phyloP scores from a whole-genome alignment of 2,329 filamentous ascomycete genomes.

The Cladosporium sp. region DNA sequence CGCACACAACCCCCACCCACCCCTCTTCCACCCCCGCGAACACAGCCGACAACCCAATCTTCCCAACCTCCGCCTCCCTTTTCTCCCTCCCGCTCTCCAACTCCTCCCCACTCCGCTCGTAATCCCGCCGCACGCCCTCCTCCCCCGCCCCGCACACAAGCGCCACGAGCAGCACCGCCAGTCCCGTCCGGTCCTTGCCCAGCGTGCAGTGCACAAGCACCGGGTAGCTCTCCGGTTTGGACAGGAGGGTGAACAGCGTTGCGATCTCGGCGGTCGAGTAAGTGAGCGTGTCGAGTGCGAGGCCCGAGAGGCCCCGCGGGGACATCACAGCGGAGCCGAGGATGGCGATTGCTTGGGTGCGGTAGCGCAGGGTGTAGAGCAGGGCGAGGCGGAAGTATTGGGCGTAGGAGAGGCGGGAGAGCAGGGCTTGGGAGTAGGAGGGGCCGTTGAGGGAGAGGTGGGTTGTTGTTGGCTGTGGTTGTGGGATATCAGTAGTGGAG shows the following conservation, averaged over 20 bases:
- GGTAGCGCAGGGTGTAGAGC: slow-evolving; percentile 66
- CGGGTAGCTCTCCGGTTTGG: slow-evolving; percentile 57
- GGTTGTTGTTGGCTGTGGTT: not conserved
- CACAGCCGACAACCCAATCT: slow-evolving; percentile 70
- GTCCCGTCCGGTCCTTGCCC: slow-evolving; percentile 80
- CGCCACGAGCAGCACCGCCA: slow-evolving; percentile 68
- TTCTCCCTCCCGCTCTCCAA: slow-evolving; percentile 62
- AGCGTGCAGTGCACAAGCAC: slow-evolving; percentile 81
- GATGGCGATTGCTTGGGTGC: slow-evolving; percentile 67
- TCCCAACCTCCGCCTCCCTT: slow-evolving; percentile 66
- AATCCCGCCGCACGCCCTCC: slow-evolving; percentile 68
- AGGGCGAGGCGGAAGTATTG: slow-evolving; percentile 63
- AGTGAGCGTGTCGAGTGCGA: slow-evolving; percentile 69
- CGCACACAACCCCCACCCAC: slow-evolving; percentile 61
- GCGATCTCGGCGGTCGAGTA: slow-evolving; percentile 64
- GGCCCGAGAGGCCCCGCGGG: slow-evolving; percentile 67
- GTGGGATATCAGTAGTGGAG: slow-evolving; percentile 48
- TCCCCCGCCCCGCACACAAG: slow-evolving; percentile 61
- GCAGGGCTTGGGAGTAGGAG: slow-evolving; percentile 66
- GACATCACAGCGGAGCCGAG: slow-evolving; percentile 70
- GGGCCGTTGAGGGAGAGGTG: slow-evolving; percentile 74
- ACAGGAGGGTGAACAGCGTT: slow-evolving; percentile 52
- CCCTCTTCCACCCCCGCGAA: slow-evolving; percentile 67
- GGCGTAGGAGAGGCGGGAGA: slow-evolving; percentile 68
- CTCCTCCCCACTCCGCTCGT: slow-evolving; percentile 63